phyloP scores from a whole-genome alignment of 768 basidiomycete genomes.

The Russula olivacea region DNA sequence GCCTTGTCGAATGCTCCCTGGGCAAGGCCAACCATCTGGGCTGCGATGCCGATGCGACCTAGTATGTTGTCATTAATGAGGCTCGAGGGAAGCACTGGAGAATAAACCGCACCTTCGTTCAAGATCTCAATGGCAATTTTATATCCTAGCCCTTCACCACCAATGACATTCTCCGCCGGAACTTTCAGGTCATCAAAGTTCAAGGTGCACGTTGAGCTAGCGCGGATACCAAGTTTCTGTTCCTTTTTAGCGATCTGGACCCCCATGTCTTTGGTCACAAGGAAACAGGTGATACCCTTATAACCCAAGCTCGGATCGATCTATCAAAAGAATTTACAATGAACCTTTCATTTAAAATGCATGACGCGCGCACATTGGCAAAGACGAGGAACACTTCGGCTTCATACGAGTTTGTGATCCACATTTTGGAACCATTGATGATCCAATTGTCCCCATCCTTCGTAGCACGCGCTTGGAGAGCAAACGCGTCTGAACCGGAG shows the following conservation, averaged over 20 bases:
- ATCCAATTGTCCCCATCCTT: constrained; percentile 83
- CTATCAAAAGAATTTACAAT: constrained; percentile 32
- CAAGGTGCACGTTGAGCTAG: constrained; percentile 91
- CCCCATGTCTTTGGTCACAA: constrained; percentile 95
- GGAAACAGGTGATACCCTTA: constrained; percentile 98
- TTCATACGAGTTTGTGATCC: constrained; percentile 95
- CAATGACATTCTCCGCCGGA: constrained; percentile 85
- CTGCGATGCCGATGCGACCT: constrained; percentile 95
- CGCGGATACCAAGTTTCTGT: constrained; percentile 94
- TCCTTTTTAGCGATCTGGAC: constrained; percentile 98
- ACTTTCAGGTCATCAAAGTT: constrained; percentile 91
- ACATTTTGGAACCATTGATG: constrained; percentile 98
- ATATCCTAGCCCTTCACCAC: constrained; percentile 88
- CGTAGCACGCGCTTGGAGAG: constrained; percentile 86
- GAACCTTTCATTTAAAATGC: not conserved
- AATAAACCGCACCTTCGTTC: constrained; percentile 62
- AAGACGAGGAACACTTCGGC: constrained; percentile 92
- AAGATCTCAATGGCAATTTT: constrained; percentile 97
- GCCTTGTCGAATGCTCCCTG: constrained; percentile 95
- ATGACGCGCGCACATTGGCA: constrained; percentile 66
- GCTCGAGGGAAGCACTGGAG: not conserved
- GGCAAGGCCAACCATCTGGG: constrained; percentile 97
- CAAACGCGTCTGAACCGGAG: constrained; percentile 96
- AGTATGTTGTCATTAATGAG: not conserved
- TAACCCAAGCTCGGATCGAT: constrained; percentile 89